Evolutionary conservation across 257 asterid species (phyloP), one percentile per base, ranked within the genome.

Genomic region (Nicotiana obtusifolia): DNA sequence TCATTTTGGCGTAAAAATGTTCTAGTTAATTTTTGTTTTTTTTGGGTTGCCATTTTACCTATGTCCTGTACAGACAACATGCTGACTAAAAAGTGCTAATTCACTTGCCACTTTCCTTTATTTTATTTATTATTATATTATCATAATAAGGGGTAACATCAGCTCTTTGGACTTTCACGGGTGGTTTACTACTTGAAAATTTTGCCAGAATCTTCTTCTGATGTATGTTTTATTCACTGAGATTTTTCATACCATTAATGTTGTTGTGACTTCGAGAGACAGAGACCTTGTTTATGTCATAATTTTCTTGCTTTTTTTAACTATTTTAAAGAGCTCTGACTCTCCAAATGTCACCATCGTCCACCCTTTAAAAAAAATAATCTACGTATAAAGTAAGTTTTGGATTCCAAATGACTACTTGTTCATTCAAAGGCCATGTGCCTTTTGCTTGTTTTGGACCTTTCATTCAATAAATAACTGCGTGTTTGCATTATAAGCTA

Each of bases 381-480:
- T 41, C 20, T 41, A 37, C 44, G 0, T 37, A 69, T 41, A 69
- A 41, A 71, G 15, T 71, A 71, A 71, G 24, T 71, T 22, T 44
- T 71, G 20, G 78, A 49, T 33, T 35, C 65, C 59, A 69, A 59
- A 62, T 59, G 87, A 82, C 87, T 82, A 49, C 83, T 68, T 68
- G 24, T 78, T 44, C 79, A 26, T 52, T 79, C 83, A 85, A 61
- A 53, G 78, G 87, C 35, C 84, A 59, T 68, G 49, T 33, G 10
- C 19, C 76, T 33, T 10, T 77, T 31, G 62, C 20, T 64, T 20
- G 76, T 78, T 33, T 35, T 13, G 15, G 61, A 24, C 53, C 78
- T 33, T 31, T 61, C 47, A 44, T 47, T 80, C 26, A 17, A 15
- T 44, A 61, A 37, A 37, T 79, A 0, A 81, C 64, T 24, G 10